Percentiles rank a stretch among this genome's conserved stretches.
These are phyloP conservation scores for Salix purpurea DNA, from an alignment of 345 rosid species.

Conservation along the genomic window DNA sequence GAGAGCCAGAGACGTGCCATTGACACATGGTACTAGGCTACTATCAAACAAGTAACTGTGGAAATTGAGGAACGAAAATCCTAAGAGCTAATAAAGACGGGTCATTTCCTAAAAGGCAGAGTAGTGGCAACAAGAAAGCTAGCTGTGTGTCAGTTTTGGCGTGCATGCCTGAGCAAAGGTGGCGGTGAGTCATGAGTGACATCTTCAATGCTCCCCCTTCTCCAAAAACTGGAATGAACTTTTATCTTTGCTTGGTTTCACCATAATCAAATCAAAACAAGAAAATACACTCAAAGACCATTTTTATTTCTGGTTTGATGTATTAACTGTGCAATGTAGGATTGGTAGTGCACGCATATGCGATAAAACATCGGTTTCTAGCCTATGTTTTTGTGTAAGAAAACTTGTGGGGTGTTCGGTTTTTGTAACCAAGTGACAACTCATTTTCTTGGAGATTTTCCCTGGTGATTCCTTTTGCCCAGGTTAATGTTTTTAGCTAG, in stretches of 20 bases:
- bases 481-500: slow-evolving; percentile 8
- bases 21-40: background rate
- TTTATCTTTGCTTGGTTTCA: slow-evolving; percentile 12
- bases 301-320: background rate
- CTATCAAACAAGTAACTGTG: background rate
- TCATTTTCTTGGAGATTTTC: slow-evolving; percentile 19
- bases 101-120: slow-evolving; percentile 20
- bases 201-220: slow-evolving; percentile 16
- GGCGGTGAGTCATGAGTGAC: slow-evolving; percentile 19
- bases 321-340: background rate
- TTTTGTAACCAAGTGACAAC: slow-evolving; percentile 17
- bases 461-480: slow-evolving; percentile 9
- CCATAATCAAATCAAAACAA: background rate
- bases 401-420: background rate
- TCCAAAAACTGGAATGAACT: slow-evolving; percentile 17
- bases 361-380: slow-evolving; percentile 13
- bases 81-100: slow-evolving; percentile 6
- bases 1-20: background rate
- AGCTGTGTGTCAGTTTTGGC: slow-evolving; percentile 48
- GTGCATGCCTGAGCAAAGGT: slow-evolving; percentile 41
- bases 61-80: slow-evolving; percentile 22
- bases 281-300: slow-evolving; percentile 6
- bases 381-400: background rate
- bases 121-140: slow-evolving; percentile 29
- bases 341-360: slow-evolving; percentile 1